Conservation (phyloP, 495 filamentous ascomycete genomes). For the Neurospora sp. region DNA sequence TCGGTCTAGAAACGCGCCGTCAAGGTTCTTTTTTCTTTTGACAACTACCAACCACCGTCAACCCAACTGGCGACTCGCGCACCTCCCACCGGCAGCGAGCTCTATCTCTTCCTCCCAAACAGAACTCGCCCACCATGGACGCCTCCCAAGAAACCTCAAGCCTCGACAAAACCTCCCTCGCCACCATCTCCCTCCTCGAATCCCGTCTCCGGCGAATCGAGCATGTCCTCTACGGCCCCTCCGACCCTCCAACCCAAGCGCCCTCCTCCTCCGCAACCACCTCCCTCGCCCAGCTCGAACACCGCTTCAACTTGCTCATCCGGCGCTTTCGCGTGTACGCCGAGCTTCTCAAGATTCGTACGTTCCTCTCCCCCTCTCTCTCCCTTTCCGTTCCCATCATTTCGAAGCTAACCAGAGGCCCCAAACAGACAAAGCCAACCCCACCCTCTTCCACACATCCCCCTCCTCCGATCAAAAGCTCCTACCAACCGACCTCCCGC, state of each 20-base stretch:
- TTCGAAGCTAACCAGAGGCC: conserved; percentile 3
- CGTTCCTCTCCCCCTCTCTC: neutral
- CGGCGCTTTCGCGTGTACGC: conserved; percentile 33
- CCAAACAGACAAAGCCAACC: conserved; percentile 31
- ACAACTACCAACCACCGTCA: neutral
- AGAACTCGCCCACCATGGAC: neutral
- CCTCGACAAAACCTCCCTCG: conserved; percentile 41
- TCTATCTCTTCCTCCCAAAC: neutral
- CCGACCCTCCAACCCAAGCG: conserved; percentile 22
- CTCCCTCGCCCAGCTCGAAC: conserved; percentile 56
- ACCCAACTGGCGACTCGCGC: neutral
- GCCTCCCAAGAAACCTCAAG: conserved; percentile 4
- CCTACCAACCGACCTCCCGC: conserved; percentile 31
- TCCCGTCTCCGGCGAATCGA: conserved; percentile 63
- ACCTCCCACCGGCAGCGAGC: neutral
- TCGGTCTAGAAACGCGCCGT: neutral
- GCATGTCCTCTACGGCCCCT: conserved; percentile 57
- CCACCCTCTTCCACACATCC: conserved; percentile 32
- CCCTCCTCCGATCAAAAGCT: conserved; percentile 12
- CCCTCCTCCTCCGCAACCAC: conserved; percentile 35
- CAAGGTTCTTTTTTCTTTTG: neutral
- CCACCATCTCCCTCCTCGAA: conserved; percentile 68
- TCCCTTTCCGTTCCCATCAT: neutral
- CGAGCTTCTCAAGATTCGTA: conserved; percentile 41
- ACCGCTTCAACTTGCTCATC: conserved; percentile 31